phyloP scores from a whole-genome alignment of 345 rosid species.

The Rhizophora apiculata region DNA sequence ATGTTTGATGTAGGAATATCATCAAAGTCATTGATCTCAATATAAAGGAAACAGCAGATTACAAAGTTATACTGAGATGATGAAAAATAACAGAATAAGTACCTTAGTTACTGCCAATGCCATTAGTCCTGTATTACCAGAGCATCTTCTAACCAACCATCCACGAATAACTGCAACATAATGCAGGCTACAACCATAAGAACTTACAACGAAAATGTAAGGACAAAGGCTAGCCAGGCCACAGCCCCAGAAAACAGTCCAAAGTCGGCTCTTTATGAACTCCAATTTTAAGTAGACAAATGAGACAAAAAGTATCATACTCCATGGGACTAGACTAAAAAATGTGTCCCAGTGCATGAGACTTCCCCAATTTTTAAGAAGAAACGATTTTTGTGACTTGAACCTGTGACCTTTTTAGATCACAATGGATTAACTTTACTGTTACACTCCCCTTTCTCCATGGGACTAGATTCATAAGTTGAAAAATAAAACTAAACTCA shows the following conservation, averaged over 20 bases:
- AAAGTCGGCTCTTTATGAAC: neutral
- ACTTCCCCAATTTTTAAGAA: no score
- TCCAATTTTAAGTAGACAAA: neutral
- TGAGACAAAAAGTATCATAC: neutral
- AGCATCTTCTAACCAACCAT: constrained; percentile 91
- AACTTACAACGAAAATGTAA: neutral
- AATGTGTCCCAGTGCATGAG: no score
- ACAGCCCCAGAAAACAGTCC: neutral
- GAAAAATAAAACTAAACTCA: neutral
- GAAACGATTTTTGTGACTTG: no score
- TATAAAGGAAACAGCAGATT: neutral
- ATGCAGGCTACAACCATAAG: neutral
- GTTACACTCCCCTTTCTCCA: no score
- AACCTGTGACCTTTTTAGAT: no score
- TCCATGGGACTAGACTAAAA: neutral
- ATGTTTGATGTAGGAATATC: neutral
- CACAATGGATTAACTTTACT: no score
- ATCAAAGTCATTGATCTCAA: neutral
- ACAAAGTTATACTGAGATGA: neutral
- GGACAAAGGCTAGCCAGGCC: neutral
- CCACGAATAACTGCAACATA: constrained; percentile 77
- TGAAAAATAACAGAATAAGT: constrained; percentile 3
- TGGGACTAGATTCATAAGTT: neutral
- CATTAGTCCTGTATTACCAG: constrained; percentile 66
- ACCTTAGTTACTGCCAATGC: constrained; percentile 60